Evolutionary conservation across 345 rosid genomes (phyloP), one percentile per base, ranked within the genome.

Genomic region (Euphorbia peplus): DNA sequence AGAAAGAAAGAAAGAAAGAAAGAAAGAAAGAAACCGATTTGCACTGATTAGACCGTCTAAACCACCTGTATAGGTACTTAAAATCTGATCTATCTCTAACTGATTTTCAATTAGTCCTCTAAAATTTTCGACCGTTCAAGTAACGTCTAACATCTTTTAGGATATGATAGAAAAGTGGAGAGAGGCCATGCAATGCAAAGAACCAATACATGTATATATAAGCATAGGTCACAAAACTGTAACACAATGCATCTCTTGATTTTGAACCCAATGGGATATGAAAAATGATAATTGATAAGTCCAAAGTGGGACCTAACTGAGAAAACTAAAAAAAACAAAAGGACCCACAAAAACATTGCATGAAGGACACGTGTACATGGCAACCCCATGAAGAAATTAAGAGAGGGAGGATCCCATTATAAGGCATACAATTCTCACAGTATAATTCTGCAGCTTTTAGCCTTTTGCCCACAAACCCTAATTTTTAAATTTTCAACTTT

Each of bases 391-490:
- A 48, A 56, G 39, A 26, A 52, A 63, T 30, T 11, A 6, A 7
- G 57, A 46, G 19, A 54, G 53, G 71, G 60, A 70, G 42, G 30
- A 19, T 64, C 65, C 83, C 79, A 72, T 73, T 76, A 72, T 74
- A 75, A 76, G 82, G 64, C 86, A 76, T 75, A 78, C 86, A 74
- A 15, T 25, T 21, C 79, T 68, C 54, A 60, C 75, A 72, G 72
- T 39, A 35, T 61, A 73, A 79, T 42, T 67, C 80, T 84, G 85
- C 85, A 87, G 85, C 81, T 78, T 87, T 84, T 81, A 79, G 80
- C 70, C 78, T 82, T 83, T 80, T 85, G 80, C 84, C 75, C 80
- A 64, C 76, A 80, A 83, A 71, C 87, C 86, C 90, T 85, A 84
- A 68, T 32, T n/a, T n/a, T n/a, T n/a, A n/a, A n/a, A n/a, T n/a